A percentile compares a stretch with the other conserved stretches of the same genome.
Conservation (phyloP, 2,329 filamentous ascomycete genomes). For the Hawksworthiomyces lignivorus region DNA sequence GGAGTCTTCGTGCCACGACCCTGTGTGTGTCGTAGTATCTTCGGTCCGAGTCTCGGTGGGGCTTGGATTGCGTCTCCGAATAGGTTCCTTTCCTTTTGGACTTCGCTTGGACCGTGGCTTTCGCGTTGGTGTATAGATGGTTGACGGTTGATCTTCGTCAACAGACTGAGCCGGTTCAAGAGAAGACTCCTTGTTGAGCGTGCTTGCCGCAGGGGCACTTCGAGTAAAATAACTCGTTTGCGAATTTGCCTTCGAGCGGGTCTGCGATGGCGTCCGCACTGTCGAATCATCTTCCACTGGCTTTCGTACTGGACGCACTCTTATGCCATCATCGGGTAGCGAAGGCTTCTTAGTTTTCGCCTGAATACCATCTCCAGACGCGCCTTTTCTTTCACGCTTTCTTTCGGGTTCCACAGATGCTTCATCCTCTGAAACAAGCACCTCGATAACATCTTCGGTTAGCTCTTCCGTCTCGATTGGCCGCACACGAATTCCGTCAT, state of each 20-base stretch:
- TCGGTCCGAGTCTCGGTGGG: constrained; percentile 24
- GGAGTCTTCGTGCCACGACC: constrained; percentile 22
- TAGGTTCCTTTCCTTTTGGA: constrained; percentile 5
- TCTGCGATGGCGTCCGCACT: constrained; percentile 7
- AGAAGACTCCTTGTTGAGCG: neutral
- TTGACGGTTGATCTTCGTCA: constrained; percentile 23
- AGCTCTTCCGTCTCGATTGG: constrained; percentile 7
- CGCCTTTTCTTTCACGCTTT: too few relatives aligned
- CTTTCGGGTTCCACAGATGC: too few relatives aligned
- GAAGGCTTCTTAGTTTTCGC: constrained; percentile 5
- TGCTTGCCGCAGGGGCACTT: constrained; percentile 9
- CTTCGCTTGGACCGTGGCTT: constrained; percentile 12
- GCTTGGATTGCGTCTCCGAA: constrained; percentile 21
- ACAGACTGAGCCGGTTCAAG: neutral
- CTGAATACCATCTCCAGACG: too few relatives aligned
- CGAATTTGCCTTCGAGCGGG: neutral
- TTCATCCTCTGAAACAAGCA: neutral
- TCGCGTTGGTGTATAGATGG: constrained; percentile 18
- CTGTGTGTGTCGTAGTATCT: constrained; percentile 18
- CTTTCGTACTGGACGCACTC: constrained; percentile 13
- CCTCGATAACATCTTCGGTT: constrained; percentile 1
- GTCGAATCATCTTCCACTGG: constrained; percentile 17
- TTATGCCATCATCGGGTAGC: constrained; percentile 22
- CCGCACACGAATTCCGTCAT: constrained; percentile 23
- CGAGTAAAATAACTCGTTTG: constrained; percentile 1